These are phyloP conservation scores for Apiospora aurea DNA, from an alignment of 2,329 filamentous ascomycete species.

Conservation along the genomic window DNA sequence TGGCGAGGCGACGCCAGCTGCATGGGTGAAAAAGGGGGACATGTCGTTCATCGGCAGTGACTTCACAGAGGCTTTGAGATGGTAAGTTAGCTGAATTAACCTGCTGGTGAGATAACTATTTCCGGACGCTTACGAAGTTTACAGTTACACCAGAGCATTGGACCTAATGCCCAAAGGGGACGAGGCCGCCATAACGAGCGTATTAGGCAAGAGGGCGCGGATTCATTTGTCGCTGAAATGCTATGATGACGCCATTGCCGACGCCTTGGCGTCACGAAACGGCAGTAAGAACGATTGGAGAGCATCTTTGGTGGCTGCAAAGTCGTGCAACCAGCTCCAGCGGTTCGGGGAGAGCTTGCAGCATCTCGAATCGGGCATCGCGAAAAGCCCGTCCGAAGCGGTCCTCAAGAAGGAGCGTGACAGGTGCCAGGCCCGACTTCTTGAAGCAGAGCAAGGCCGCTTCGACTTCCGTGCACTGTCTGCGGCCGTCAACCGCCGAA, in stretches of 20 bases:
- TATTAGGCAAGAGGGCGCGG: conserved; percentile 30
- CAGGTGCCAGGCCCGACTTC: conserved; percentile 29
- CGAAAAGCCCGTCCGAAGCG: background rate
- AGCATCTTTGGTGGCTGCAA: conserved; percentile 43
- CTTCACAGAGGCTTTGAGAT: conserved; percentile 42
- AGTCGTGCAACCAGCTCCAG: conserved; percentile 44
- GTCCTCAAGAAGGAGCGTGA: conserved; percentile 27
- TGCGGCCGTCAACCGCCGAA: conserved; percentile 7
- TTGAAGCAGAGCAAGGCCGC: conserved; percentile 29
- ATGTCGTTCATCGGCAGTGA: conserved; percentile 30
- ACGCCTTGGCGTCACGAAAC: conserved; percentile 15
- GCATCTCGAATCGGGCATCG: background rate
- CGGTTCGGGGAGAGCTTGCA: conserved; percentile 8
- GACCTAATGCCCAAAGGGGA: conserved; percentile 33
- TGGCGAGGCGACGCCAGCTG: background rate
- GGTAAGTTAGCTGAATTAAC: conserved; percentile 34
- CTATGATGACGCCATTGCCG: conserved; percentile 13
- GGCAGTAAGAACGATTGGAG: conserved; percentile 41
- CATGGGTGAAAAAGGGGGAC: conserved; percentile 26
- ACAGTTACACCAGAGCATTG: conserved; percentile 45
- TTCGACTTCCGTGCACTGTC: conserved; percentile 31
- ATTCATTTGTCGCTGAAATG: conserved; percentile 9
- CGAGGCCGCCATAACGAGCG: conserved; percentile 30
- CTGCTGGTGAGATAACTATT: background rate
- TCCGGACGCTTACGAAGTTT: background rate